phyloP scores from a whole-genome alignment of 305 asterid species.

The Fraxinus xanthoxyloides region DNA sequence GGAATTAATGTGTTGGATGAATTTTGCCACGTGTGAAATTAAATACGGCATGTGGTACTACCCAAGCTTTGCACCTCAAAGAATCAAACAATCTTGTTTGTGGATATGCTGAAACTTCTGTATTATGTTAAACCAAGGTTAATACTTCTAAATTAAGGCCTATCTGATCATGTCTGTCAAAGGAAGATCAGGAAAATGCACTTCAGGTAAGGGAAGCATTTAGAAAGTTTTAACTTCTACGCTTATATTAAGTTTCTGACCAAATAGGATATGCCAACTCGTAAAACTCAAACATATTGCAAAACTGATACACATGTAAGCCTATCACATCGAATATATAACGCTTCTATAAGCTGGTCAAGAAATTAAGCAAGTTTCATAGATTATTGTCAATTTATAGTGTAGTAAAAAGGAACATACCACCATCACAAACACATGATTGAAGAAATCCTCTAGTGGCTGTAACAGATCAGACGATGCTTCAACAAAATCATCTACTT shows the following conservation, averaged over 20 bases:
- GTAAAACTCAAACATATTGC: background rate
- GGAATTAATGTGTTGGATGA: background rate
- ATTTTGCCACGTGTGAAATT: background rate
- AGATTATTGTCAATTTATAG: background rate
- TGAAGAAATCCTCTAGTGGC: slow-evolving; percentile 87
- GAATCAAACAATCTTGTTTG: background rate
- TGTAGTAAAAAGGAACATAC: slow-evolving; percentile 43
- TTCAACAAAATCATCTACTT: slow-evolving; percentile 84
- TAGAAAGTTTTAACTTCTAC: background rate
- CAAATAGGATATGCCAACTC: background rate
- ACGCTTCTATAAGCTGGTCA: background rate
- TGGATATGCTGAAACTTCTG: background rate
- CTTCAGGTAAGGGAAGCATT: background rate
- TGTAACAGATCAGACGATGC: slow-evolving; percentile 59
- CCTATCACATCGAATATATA: background rate
- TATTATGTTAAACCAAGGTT: background rate
- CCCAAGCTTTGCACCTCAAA: background rate
- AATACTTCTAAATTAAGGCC: background rate
- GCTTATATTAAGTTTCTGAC: background rate
- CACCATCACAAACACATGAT: slow-evolving; percentile 90
- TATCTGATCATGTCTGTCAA: background rate
- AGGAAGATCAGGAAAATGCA: background rate
- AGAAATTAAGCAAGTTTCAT: background rate
- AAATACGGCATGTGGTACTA: background rate
- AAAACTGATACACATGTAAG: background rate